These are phyloP conservation scores for Aureobasidium sp. DNA, from an alignment of 2,329 filamentous ascomycete genomes.

Conservation along the genomic window DNA sequence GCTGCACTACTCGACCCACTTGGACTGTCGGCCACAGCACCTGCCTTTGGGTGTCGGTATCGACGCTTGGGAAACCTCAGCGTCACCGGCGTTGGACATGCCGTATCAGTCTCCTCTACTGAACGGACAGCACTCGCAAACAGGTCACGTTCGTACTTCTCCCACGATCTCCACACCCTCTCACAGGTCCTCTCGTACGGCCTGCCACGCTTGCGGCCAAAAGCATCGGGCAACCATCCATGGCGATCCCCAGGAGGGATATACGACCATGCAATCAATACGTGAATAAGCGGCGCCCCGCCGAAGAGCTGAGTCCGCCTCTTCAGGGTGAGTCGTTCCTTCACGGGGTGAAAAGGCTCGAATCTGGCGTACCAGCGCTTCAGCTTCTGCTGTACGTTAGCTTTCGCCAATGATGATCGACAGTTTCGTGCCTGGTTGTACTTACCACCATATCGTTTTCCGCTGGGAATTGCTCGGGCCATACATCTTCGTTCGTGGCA, in stretches of 20 bases:
- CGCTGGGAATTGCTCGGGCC: background rate
- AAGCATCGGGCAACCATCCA: background rate
- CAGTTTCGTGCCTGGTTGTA: background rate
- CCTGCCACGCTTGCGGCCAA: background rate
- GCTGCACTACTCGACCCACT: background rate
- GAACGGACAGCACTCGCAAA: background rate
- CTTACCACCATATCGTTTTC: background rate
- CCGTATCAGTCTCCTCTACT: background rate
- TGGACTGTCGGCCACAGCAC: background rate
- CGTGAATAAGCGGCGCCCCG: background rate
- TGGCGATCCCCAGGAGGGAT: background rate
- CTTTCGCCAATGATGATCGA: background rate
- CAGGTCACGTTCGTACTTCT: background rate
- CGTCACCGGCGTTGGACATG: background rate
- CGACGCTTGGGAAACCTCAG: background rate
- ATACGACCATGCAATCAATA: background rate
- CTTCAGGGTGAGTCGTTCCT: background rate
- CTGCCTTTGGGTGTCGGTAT: background rate
- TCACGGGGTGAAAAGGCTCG: background rate
- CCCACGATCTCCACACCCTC: background rate
- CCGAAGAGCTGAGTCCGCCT: background rate
- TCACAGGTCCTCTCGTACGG: background rate
- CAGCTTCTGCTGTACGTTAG: background rate
- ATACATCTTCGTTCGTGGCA: background rate
- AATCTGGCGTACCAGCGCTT: background rate